phyloP scores from a whole-genome alignment of 208 protist species.

The Trypanosoma conorhini region DNA sequence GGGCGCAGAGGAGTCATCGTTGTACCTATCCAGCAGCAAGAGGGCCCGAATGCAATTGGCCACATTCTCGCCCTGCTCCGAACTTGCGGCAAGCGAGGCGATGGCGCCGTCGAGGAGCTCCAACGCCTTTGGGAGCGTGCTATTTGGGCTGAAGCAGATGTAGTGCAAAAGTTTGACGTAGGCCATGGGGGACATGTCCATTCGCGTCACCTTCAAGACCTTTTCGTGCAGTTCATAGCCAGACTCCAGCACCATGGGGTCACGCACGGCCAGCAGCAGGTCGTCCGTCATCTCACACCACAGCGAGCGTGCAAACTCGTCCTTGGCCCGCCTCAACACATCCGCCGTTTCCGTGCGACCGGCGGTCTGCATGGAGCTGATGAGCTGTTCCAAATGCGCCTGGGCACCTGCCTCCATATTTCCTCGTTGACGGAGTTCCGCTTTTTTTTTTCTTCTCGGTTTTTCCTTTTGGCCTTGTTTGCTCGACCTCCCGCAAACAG shows the following conservation, averaged over 20 bases:
- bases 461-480: neutral
- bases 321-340: slow-evolving; percentile 36
- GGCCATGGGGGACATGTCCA: slow-evolving; percentile 81
- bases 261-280: slow-evolving; percentile 62
- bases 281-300: slow-evolving; percentile 80
- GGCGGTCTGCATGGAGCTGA: slow-evolving; percentile 31
- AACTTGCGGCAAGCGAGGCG: slow-evolving; percentile 44
- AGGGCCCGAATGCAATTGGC: slow-evolving; percentile 83
- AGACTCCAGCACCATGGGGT: slow-evolving; percentile 55
- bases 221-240: slow-evolving; percentile 80
- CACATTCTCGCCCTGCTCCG: slow-evolving; percentile 57
- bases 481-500: neutral
- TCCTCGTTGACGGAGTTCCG: neutral
- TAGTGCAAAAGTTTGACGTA: slow-evolving; percentile 85
- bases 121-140: slow-evolving; percentile 61
- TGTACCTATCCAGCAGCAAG: slow-evolving; percentile 63
- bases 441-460: slow-evolving; percentile 3
- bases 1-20: slow-evolving; percentile 24
- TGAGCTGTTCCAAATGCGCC: slow-evolving; percentile 51
- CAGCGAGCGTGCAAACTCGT: slow-evolving; percentile 46
- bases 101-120: slow-evolving; percentile 66
- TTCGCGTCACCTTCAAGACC: slow-evolving; percentile 60
- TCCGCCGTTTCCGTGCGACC: slow-evolving; percentile 43
- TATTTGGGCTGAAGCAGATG: slow-evolving; percentile 70
- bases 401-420: slow-evolving; percentile 41